These are phyloP conservation scores for Phytophthora boehmeriae DNA, from an alignment of 352 stramenopile species.

Conservation along the genomic window DNA sequence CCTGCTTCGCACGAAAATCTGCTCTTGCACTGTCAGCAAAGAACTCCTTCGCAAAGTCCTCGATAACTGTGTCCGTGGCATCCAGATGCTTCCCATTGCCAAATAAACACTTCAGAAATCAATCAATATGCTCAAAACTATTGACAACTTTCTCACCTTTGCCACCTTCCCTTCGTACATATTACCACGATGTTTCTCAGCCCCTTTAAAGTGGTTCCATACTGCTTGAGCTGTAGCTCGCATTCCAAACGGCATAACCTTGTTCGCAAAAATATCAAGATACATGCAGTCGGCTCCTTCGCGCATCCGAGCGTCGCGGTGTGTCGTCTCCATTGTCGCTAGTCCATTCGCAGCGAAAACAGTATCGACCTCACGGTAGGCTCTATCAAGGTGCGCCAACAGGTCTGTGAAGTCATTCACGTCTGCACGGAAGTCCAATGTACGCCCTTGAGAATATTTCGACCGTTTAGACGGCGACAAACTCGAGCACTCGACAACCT, in stretches of 20 bases:
- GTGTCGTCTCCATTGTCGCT: slow-evolving; percentile 41
- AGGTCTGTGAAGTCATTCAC: slow-evolving; percentile 41
- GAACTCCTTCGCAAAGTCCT: slow-evolving; percentile 46
- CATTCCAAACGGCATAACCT: slow-evolving; percentile 53
- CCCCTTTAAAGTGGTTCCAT: slow-evolving; percentile 50
- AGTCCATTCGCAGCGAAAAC: slow-evolving; percentile 45
- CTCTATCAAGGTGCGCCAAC: slow-evolving; percentile 37
- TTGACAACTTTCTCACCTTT: slow-evolving; percentile 21
- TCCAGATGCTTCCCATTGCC: slow-evolving; percentile 40
- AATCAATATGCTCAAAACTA: slow-evolving; percentile 2
- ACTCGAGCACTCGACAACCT: slow-evolving; percentile 36
- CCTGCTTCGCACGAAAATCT: slow-evolving; percentile 45
- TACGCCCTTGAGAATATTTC: slow-evolving; percentile 44
- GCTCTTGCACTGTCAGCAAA: slow-evolving; percentile 43
- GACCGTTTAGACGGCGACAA: slow-evolving; percentile 37
- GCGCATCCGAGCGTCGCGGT: slow-evolving; percentile 45
- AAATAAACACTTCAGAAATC: slow-evolving; percentile 9
- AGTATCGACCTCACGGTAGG: slow-evolving; percentile 41
- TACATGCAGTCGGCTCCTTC: slow-evolving; percentile 47
- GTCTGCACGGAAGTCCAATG: slow-evolving; percentile 40
- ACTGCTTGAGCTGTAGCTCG: slow-evolving; percentile 41
- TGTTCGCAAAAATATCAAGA: slow-evolving; percentile 53
- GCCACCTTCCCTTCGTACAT: slow-evolving; percentile 53
- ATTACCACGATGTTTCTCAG: slow-evolving; percentile 44
- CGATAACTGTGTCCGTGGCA: slow-evolving; percentile 44